Conservation (phyloP, 257 asterid species). For the Knoxia roxburghii region DNA sequence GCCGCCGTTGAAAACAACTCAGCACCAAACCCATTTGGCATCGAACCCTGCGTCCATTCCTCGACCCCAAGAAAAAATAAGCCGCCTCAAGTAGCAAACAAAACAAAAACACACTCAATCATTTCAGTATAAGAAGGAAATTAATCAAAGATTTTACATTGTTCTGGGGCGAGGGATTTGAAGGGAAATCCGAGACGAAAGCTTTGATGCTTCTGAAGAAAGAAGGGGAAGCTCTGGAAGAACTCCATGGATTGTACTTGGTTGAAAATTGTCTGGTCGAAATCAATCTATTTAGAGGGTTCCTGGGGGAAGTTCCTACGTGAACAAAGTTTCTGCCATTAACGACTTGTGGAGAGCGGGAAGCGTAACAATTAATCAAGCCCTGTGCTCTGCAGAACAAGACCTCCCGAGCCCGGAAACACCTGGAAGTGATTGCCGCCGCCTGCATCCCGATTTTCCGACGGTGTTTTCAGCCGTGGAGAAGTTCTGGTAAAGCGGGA, state of each 20-base stretch:
- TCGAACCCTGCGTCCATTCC: conserved; percentile 26
- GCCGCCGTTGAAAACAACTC: conserved; percentile 60
- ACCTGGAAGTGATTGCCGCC: conserved; percentile 20
- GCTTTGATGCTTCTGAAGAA: conserved; percentile 41
- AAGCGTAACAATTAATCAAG: conserved; percentile 6
- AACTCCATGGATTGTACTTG: conserved; percentile 36
- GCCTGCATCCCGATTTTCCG: conserved; percentile 20
- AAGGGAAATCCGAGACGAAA: conserved; percentile 60
- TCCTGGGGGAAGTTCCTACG: not conserved
- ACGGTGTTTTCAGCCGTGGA: not conserved
- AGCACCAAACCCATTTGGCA: conserved; percentile 38
- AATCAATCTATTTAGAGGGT: conserved; percentile 11
- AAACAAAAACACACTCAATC: conserved; percentile 7
- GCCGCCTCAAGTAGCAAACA: not conserved
- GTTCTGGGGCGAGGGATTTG: conserved; percentile 41
- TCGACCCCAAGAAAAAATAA: not conserved
- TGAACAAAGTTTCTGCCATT: conserved; percentile 6
- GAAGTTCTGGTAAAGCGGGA: not conserved
- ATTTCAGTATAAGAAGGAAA: not conserved
- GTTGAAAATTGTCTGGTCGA: conserved; percentile 33
- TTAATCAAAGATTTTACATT: conserved; percentile 27
- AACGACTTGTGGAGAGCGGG: conserved; percentile 6
- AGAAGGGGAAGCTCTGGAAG: conserved; percentile 37
- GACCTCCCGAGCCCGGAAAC: conserved; percentile 25
- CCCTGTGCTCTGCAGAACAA: conserved; percentile 16